Evolutionary conservation across 2,329 filamentous ascomycete species (phyloP).

Genomic region (Graphiopsis chlorocephala): DNA sequence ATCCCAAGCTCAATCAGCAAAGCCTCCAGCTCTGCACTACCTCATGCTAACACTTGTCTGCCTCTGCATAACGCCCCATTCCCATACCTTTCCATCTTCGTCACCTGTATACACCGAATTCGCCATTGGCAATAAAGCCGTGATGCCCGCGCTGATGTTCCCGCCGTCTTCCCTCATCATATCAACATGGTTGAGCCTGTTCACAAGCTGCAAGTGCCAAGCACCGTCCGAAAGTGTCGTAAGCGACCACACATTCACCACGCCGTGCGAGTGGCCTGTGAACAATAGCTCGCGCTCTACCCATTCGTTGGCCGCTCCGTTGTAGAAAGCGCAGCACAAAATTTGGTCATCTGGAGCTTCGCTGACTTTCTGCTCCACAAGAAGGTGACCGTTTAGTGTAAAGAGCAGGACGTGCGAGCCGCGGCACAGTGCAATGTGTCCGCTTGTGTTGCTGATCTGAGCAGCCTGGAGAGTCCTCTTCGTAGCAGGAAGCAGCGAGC

Average conservation of each 20-base stretch:
- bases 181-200: conserved; percentile 78
- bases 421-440: conserved; percentile 82
- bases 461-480: conserved; percentile 64
- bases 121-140: conserved; percentile 79
- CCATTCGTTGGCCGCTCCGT: conserved; percentile 88
- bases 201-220: conserved; percentile 76
- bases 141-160: conserved; percentile 66
- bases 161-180: conserved; percentile 58
- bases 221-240: conserved; percentile 56
- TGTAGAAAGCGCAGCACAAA: conserved; percentile 84
- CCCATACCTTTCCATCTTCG: conserved; percentile 76
- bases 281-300: conserved; percentile 81
- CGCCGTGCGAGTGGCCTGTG: conserved; percentile 79
- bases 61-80: conserved; percentile 36
- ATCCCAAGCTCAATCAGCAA: background rate
- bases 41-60: conserved; percentile 7
- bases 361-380: conserved; percentile 81
- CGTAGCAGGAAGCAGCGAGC: conserved; percentile 50
- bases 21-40: background rate
- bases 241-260: conserved; percentile 72
- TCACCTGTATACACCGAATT: conserved; percentile 89
- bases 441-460: conserved; percentile 83
- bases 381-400: conserved; percentile 79
- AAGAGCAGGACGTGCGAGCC: conserved; percentile 74
- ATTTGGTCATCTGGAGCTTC: conserved; percentile 65